Base-by-base conservation (phyloP, 1,139 yeast genomes). In the Sugiyamaella grinbergsii region DNA sequence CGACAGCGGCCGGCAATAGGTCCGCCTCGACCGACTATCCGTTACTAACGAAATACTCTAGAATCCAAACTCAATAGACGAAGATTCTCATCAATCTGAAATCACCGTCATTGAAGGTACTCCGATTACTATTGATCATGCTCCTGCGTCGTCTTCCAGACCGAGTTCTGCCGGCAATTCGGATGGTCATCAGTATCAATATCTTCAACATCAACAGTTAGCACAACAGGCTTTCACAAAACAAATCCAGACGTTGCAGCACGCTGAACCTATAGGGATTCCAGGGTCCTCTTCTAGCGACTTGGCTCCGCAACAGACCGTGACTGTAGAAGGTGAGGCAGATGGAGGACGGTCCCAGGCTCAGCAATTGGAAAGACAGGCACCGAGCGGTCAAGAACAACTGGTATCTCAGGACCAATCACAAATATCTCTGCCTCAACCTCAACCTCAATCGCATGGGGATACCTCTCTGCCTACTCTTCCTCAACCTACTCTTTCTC, bases 171-270 rank as follows among this genome's bases (percentile, higher is more conserved):
- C 41, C 28, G 34, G 42, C 15, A 15, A 22, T 20, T 29, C 56
- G 15, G 23, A 52, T 26, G 52, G 36, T 18, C 51, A 55, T 34
- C 59, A 57, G 47, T 57, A 57, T 41, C 57, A 55, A 41, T 58
- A 58, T 34, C 53, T 56, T 13, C 60, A 58, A 33, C 60, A 56
- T 42, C 61, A 55, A 47, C 60, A 57, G 45, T 44, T 54, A 38
- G 54, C 59, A 7, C 59, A 56, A 40, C 59, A 57, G 49, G 55
- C 57, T 18, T 54, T 49, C 37, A 43, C 50, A 7, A 49, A 51
- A 22, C 60, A 56, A 47, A 44, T 51, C 8, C 54, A 54, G 45
- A 42, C 51, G 18, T 41, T 32, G 29, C 37, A 43, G 19, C 51
- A 50, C 29, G 53, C 58, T 5, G 55, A 52, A 45, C 59, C 61